Percentiles rank a stretch among this genome's conserved stretches.
Conservation (phyloP, 495 filamentous ascomycete species). For the Aspergillus panamensis region DNA sequence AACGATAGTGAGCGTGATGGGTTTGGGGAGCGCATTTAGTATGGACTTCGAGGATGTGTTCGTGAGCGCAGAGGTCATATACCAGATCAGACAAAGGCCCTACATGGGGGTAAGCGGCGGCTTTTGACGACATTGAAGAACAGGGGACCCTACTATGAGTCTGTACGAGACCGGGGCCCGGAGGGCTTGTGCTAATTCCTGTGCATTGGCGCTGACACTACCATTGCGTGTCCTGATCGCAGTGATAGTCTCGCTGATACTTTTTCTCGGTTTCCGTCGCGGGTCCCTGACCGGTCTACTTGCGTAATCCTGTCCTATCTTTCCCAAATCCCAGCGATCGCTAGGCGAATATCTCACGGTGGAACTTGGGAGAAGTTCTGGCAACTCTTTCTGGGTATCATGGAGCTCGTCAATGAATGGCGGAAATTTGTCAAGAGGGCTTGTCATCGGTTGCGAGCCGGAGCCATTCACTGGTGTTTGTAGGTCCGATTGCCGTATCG, state of each 20-base stretch:
- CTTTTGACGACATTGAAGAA: neutral
- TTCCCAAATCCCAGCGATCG: slow-evolving; percentile 41
- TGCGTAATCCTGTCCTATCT: slow-evolving; percentile 31
- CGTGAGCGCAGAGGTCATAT: slow-evolving; percentile 87
- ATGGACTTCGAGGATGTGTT: slow-evolving; percentile 98
- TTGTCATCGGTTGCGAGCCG: slow-evolving; percentile 34
- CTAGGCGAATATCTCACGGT: slow-evolving; percentile 34
- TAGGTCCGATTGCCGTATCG: slow-evolving; percentile 41
- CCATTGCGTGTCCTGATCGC: slow-evolving; percentile 72
- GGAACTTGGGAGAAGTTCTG: slow-evolving; percentile 24
- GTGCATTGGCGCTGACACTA: slow-evolving; percentile 86
- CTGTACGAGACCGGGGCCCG: slow-evolving; percentile 85
- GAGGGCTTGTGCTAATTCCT: slow-evolving; percentile 87
- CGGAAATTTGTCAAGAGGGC: slow-evolving; percentile 45
- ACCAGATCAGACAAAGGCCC: slow-evolving; percentile 85
- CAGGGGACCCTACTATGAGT: slow-evolving; percentile 65
- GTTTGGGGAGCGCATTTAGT: slow-evolving; percentile 86
- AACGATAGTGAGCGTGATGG: slow-evolving; percentile 87
- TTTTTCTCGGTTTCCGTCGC: slow-evolving; percentile 71
- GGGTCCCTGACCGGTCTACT: slow-evolving; percentile 46
- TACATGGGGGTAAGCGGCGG: slow-evolving; percentile 34
- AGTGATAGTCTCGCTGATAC: slow-evolving; percentile 78
- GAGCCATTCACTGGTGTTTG: slow-evolving; percentile 31
- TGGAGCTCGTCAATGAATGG: slow-evolving; percentile 37
- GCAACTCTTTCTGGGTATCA: slow-evolving; percentile 28